phyloP scores from a whole-genome alignment of 192 early-diverging fungal species.

The Phycomyces nitens region DNA sequence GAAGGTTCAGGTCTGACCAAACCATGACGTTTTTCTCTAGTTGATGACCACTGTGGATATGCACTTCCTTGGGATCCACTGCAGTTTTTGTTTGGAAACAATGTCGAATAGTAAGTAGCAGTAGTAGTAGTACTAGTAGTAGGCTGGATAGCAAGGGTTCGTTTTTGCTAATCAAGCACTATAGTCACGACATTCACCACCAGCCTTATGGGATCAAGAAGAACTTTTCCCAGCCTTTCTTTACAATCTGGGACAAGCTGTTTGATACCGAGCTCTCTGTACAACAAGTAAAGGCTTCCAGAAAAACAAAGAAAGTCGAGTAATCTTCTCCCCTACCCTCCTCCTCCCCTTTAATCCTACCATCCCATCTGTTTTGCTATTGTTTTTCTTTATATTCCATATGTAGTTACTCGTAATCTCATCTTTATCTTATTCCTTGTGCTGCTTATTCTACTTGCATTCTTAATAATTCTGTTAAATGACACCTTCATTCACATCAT shows the following conservation, averaged over 20 bases:
- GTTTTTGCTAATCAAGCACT: not conserved
- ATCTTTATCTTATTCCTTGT: not conserved
- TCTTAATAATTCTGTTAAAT: not conserved
- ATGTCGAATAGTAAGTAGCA: constrained; percentile 37
- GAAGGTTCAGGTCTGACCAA: not conserved
- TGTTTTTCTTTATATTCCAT: not conserved
- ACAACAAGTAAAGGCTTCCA: constrained; percentile 3
- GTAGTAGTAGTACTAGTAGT: too few species aligned
- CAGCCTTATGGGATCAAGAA: constrained; percentile 55
- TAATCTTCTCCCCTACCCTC: too few species aligned
- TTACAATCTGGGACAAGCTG: constrained; percentile 74
- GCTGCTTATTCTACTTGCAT: not conserved
- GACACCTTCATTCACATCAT: not conserved
- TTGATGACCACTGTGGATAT: constrained; percentile 84
- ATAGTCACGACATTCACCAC: constrained; percentile 58
- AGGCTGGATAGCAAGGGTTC: not conserved
- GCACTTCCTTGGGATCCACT: constrained; percentile 71
- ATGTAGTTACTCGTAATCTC: not conserved
- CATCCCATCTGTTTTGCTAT: not conserved
- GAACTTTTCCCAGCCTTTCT: constrained; percentile 71
- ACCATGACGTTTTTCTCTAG: constrained; percentile 25
- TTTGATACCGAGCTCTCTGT: constrained; percentile 58
- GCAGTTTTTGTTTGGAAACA: constrained; percentile 67
- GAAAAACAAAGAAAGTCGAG: too few species aligned
- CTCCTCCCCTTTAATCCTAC: not conserved